Conservation (phyloP, 2,329 filamentous ascomycete genomes). For the Penicillium sp. region DNA sequence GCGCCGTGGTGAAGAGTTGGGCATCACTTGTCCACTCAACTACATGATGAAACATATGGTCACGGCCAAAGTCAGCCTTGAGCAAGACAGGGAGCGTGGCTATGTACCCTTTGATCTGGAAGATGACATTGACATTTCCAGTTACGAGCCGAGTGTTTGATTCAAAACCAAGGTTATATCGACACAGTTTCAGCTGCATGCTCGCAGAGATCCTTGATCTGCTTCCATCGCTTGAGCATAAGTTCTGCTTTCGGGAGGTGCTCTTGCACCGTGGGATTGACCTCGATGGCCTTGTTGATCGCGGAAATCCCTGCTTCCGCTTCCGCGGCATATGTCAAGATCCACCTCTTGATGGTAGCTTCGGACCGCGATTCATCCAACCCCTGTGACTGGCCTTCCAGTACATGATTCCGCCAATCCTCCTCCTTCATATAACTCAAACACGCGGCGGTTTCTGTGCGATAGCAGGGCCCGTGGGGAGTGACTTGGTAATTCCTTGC, state of each 20-base stretch:
- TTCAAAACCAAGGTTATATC: constrained; percentile 10
- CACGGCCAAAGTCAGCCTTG: constrained; percentile 64
- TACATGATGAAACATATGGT: constrained; percentile 72
- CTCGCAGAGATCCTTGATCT: constrained; percentile 39
- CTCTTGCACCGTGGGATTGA: constrained; percentile 14
- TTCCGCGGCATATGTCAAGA: constrained; percentile 38
- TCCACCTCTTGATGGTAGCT: constrained; percentile 37
- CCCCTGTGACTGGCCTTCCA: constrained; percentile 35
- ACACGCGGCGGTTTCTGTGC: constrained; percentile 45
- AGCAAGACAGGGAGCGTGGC: constrained; percentile 31
- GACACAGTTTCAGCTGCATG: constrained; percentile 25
- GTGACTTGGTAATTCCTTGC: constrained; percentile 45
- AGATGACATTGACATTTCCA: constrained; percentile 6
- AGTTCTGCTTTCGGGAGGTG: constrained; percentile 26
- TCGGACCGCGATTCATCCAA: constrained; percentile 34
- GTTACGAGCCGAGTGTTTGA: constrained; percentile 6
- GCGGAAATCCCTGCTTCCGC: constrained; percentile 29
- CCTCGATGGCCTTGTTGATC: constrained; percentile 23
- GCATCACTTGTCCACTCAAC: constrained; percentile 72
- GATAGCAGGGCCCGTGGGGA: constrained; percentile 41
- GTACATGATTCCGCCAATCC: constrained; percentile 42
- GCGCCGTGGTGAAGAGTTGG: constrained; percentile 68
- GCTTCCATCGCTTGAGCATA: constrained; percentile 40
- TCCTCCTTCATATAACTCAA: constrained; percentile 41
- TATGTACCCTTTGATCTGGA: constrained; percentile 35